Evolutionary conservation across 106 monocot species (phyloP).

Genomic region (Gastrodia elata): DNA sequence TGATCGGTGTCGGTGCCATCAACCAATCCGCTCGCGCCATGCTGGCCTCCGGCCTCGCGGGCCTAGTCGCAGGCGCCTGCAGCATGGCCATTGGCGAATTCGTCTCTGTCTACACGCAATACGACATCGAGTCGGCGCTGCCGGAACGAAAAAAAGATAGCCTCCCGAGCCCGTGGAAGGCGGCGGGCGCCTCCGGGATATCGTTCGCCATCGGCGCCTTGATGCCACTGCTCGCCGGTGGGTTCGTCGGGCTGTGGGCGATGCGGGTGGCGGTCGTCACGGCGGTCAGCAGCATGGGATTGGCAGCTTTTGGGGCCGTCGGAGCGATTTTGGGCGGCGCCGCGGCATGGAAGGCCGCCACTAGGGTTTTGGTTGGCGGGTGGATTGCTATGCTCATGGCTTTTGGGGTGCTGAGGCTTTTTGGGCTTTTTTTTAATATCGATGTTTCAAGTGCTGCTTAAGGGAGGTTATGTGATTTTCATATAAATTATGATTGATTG

Average conservation of each 20-base stretch:
- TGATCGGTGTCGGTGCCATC: conserved; percentile 65
- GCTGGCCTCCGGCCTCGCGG: conserved; percentile 56
- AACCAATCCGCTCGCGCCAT: conserved; percentile 28
- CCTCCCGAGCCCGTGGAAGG: conserved; percentile 23
- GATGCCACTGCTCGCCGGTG: conserved; percentile 16
- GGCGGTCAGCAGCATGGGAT: conserved; percentile 9
- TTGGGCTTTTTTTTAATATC: neutral
- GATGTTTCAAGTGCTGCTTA: too few species aligned
- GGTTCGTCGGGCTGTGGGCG: neutral
- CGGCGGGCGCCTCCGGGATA: conserved; percentile 16
- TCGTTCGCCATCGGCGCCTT: conserved; percentile 15
- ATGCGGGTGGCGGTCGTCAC: conserved; percentile 17
- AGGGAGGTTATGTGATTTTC: too few species aligned
- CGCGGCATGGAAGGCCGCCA: conserved; percentile 13
- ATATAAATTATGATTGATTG: too few species aligned
- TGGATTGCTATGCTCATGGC: conserved; percentile 27
- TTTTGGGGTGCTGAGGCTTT: conserved; percentile 10
- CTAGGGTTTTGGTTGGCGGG: conserved; percentile 25
- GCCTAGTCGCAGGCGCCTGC: conserved; percentile 67
- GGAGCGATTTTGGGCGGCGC: conserved; percentile 31
- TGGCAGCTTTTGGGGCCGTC: conserved; percentile 15
- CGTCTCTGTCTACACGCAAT: conserved; percentile 60
- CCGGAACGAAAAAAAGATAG: neutral
- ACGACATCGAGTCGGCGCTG: conserved; percentile 34
- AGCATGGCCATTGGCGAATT: conserved; percentile 86